Evolutionary conservation across 352 stramenopile genomes (phyloP).

Genomic region (Globisporangium alternatum): DNA sequence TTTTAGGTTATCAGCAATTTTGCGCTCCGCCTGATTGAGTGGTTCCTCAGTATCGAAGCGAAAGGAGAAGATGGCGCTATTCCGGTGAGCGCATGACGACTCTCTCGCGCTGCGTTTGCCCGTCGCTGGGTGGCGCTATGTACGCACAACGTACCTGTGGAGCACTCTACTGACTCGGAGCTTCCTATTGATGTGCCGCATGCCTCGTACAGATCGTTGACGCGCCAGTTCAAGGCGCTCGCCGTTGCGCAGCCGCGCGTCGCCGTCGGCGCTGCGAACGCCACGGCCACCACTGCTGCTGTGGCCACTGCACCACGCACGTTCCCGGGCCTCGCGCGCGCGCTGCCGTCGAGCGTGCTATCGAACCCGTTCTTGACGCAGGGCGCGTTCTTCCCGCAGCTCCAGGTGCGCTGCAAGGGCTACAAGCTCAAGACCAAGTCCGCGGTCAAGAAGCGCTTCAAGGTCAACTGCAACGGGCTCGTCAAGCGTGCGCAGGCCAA

Average conservation of each 20-base stretch:
- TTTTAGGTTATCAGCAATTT: no score
- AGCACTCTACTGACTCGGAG: not conserved
- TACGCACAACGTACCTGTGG: not conserved
- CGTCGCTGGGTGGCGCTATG: not conserved
- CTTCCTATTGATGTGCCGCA: not conserved
- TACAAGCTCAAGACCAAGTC: conserved; percentile 87
- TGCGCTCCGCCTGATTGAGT: not conserved
- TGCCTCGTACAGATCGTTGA: conserved; percentile 37
- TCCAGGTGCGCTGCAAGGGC: conserved; percentile 61
- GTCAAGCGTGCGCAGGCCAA: conserved; percentile 78
- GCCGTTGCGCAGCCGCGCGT: conserved; percentile 29
- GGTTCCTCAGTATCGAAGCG: conserved; percentile 29
- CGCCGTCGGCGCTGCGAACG: conserved; percentile 10
- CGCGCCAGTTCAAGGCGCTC: conserved; percentile 53
- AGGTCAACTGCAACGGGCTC: conserved; percentile 74
- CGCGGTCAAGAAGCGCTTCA: conserved; percentile 83
- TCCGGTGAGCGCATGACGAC: conserved; percentile 29
- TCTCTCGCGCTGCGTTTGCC: not conserved
- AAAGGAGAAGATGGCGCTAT: conserved; percentile 34
- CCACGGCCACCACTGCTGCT: not conserved
- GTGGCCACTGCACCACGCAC: conserved; percentile 22
- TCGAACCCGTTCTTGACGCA: conserved; percentile 18
- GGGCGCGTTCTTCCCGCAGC: conserved; percentile 28
- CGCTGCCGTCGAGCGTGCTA: conserved; percentile 9
- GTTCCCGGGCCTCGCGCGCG: conserved; percentile 12